Conservation (phyloP, 352 stramenopile species). For the Phytophthora brassicae region DNA sequence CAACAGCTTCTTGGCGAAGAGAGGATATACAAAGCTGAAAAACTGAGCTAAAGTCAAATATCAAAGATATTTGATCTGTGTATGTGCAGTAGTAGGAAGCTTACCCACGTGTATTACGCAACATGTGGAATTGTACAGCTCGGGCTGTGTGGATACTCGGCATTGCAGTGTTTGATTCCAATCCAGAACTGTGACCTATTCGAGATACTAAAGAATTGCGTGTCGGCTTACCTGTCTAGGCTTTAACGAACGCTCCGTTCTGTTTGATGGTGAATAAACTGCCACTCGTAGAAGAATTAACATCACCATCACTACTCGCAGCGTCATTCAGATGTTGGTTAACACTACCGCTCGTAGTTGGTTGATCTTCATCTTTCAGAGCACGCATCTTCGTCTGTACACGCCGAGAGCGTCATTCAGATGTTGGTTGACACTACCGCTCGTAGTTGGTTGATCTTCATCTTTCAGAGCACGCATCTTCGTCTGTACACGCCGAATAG, state of each 20-base stretch:
- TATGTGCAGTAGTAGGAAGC: no score
- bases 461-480: conserved; percentile 53
- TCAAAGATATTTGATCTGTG: no score
- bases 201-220: neutral
- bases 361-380: conserved; percentile 22
- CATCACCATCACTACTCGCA: neutral
- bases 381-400: conserved; percentile 67
- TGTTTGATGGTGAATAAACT: conserved; percentile 17
- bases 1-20: conserved; percentile 45
- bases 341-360: neutral
- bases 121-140: neutral
- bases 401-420: no score
- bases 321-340: neutral
- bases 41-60: conserved; percentile 4
- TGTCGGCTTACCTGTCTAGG: conserved; percentile 5
- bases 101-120: no score
- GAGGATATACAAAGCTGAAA: conserved; percentile 10
- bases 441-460: neutral
- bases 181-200: no score
- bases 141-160: no score
- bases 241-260: conserved; percentile 7
- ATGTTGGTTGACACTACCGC: neutral
- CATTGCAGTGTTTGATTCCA: no score
- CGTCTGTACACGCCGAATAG: conserved; percentile 68
- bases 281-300: neutral